Evolutionary conservation across 2,329 filamentous ascomycete genomes (phyloP).

Genomic region (Trichoderma endophyticum): DNA sequence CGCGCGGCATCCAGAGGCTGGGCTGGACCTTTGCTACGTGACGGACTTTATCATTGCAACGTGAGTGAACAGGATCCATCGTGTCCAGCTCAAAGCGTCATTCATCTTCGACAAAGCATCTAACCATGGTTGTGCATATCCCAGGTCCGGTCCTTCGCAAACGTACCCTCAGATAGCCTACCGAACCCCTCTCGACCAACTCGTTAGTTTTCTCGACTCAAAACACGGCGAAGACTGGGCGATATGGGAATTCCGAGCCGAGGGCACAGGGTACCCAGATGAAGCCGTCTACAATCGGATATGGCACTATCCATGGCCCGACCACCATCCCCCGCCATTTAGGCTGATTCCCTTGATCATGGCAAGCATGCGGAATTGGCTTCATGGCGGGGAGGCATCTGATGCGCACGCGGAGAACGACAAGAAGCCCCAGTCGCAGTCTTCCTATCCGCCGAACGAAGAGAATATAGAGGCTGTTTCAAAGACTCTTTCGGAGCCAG

Average conservation of each 20-base stretch:
- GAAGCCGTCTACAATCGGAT: slow-evolving; percentile 81
- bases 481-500: not conserved
- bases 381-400: slow-evolving; percentile 49
- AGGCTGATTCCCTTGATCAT: slow-evolving; percentile 82
- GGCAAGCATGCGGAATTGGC: slow-evolving; percentile 89
- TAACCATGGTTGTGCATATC: slow-evolving; percentile 23
- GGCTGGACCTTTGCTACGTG: slow-evolving; percentile 93
- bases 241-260: slow-evolving; percentile 97
- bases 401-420: slow-evolving; percentile 15
- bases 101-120: not conserved
- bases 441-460: not conserved
- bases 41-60: slow-evolving; percentile 72
- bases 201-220: slow-evolving; percentile 82
- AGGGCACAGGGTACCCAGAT: slow-evolving; percentile 94
- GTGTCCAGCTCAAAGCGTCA: not conserved
- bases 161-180: slow-evolving; percentile 91
- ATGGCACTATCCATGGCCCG: slow-evolving; percentile 91
- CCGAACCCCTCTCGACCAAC: slow-evolving; percentile 83
- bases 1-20: slow-evolving; percentile 77
- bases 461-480: not conserved
- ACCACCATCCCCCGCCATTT: slow-evolving; percentile 96
- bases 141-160: slow-evolving; percentile 82
- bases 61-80: slow-evolving; percentile 34
- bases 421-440: not conserved
- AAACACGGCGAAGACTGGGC: slow-evolving; percentile 84